Evolutionary conservation across 129 eudicot species (phyloP).

Genomic region (Flaveria ramosissima): DNA sequence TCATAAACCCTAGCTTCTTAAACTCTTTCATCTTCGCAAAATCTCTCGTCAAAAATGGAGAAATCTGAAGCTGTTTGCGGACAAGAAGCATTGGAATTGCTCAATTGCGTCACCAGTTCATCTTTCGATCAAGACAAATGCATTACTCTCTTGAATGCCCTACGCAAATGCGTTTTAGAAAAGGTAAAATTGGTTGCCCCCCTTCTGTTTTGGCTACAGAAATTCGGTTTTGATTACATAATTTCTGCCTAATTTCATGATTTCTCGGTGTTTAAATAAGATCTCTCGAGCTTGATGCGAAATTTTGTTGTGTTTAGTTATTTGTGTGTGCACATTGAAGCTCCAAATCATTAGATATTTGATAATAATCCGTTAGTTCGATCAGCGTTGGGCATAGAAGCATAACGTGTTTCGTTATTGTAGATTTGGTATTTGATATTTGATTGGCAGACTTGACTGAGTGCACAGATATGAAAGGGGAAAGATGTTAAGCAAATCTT

Average conservation of each 20-base stretch:
- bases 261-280: neutral
- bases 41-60: constrained; percentile 25
- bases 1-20: constrained; percentile 28
- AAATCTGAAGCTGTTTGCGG: constrained; percentile 53
- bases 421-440: too few relatives aligned
- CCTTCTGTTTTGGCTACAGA: neutral
- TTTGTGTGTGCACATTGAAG: neutral
- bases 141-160: constrained; percentile 50
- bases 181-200: constrained; percentile 38
- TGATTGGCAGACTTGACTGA: too few relatives aligned
- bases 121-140: constrained; percentile 72
- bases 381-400: neutral
- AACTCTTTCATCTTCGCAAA: constrained; percentile 15
- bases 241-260: neutral
- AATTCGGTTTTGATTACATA: too few relatives aligned
- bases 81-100: constrained; percentile 73
- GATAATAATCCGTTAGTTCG: neutral
- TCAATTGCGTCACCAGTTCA: constrained; percentile 61
- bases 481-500: too few relatives aligned
- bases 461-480: too few relatives aligned
- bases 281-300: neutral
- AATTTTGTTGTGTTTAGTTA: neutral
- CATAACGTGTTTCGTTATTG: neutral
- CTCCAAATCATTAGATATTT: too few relatives aligned
- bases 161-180: constrained; percentile 61